Base-by-base conservation (phyloP, 2,329 filamentous ascomycete species). In the Cladophialophora psammophila region DNA sequence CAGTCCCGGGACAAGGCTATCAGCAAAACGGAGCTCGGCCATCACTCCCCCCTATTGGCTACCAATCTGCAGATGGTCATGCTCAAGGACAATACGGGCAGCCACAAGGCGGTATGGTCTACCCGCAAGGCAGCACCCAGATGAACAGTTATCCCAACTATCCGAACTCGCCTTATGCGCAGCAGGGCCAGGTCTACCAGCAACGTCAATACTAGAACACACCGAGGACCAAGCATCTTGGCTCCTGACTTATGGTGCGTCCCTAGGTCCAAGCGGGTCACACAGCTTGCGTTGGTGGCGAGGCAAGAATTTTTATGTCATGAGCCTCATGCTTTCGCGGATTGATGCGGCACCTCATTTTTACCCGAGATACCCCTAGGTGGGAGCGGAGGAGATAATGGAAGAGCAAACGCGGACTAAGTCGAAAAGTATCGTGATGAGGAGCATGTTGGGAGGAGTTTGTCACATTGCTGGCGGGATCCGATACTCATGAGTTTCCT, bases 21-120 rank as follows among this genome's bases (percentile, higher is more conserved):
- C 80, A 81, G 68, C 80, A 82, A 70, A 80, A 80, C 70, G 80
- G 78, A 69, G 84, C 86, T 55, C 84, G 87, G 52, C 85, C 89
- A 64, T 91, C 92, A 74, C 82, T 93, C 35, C 91, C 91, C 54
- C 91, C 91, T 1, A 92, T 93, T 74, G 89, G 89, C 12, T 94
- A 93, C 74, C 87, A 90, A 74, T 83, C 87, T 55, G 80, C 81
- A 35, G 82, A 85, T 56, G 80, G 82, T 63, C 83, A 86, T 72
- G 81, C 84, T 26, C 81, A 84, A 76, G 83, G 78, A 66, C 88
- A 90, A 73, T 93, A 93, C 74, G 87, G 88, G 15, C 84, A 77
- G 59, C 72, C 71, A n/a, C 78, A 77, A 60, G 76, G 76, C 61
- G 80, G 79, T 26, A 80, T 83, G 74, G 81, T 83, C 64, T 83